Percentiles rank a stretch among this genome's conserved stretches.
Conservation (phyloP, 192 early-diverging fungal genomes). For the Backusella australiensis region DNA sequence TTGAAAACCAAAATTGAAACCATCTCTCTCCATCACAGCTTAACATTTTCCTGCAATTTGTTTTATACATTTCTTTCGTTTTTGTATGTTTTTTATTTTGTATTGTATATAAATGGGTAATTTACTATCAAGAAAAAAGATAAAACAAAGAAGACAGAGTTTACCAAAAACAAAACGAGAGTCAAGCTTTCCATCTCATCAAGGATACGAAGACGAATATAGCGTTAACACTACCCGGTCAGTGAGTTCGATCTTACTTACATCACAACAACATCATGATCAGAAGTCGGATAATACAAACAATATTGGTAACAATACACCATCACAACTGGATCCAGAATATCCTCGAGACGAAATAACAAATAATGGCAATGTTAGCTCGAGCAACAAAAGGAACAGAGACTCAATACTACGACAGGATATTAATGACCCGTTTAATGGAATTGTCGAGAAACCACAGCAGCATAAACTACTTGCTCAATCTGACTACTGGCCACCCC, state of each 20-base stretch:
- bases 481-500: constrained; percentile 26
- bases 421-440: constrained; percentile 12
- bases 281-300: background rate
- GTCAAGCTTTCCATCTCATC: background rate
- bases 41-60: background rate
- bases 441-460: constrained; percentile 24
- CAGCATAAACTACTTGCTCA: constrained; percentile 25
- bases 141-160: background rate
- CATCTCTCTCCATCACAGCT: background rate
- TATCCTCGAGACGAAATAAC: constrained; percentile 7
- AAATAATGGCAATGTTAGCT: background rate
- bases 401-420: background rate
- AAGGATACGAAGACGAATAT: constrained; percentile 31
- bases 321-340: constrained; percentile 29
- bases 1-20: constrained; percentile 1
- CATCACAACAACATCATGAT: constrained; percentile 13
- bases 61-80: background rate
- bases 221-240: constrained; percentile 37
- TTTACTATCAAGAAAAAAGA: constrained; percentile 3
- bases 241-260: constrained; percentile 38
- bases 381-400: background rate
- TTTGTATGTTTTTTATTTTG: background rate
- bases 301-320: background rate
- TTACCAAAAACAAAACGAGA: background rate
- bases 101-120: background rate